Percentiles rank a stretch among this genome's conserved stretches.
phyloP scores from a whole-genome alignment of 768 basidiomycete species.

The Dioszegia hungarica region DNA sequence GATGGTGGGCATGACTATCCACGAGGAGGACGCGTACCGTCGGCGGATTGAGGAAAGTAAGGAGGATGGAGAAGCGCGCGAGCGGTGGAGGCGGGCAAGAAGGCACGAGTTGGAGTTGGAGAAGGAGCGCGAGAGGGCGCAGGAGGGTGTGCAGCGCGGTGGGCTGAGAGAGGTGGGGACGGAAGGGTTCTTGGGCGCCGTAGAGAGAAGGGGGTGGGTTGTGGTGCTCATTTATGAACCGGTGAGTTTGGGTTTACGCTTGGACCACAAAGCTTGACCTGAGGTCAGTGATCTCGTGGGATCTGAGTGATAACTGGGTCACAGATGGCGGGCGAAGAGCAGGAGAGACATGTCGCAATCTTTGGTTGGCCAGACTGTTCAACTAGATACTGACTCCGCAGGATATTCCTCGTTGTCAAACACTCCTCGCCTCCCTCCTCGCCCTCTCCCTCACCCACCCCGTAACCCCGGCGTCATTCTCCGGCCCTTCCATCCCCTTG shows the following conservation, averaged over 20 bases:
- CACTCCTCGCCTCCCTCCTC: constrained; percentile 25
- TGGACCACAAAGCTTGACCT: not conserved
- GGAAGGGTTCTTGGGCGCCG: constrained; percentile 36
- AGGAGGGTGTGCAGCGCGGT: constrained; percentile 9
- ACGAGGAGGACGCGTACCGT: constrained; percentile 1
- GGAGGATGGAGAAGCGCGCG: constrained; percentile 8
- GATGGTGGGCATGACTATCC: constrained; percentile 1
- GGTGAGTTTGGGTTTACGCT: constrained; percentile 19
- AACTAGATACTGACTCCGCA: constrained; percentile 8
- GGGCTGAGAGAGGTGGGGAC: constrained; percentile 39
- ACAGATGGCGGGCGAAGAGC: too few species aligned
- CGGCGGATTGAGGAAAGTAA: constrained; percentile 8
- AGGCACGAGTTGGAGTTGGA: constrained; percentile 19
- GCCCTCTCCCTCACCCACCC: constrained; percentile 30
- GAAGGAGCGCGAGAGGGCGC: constrained; percentile 2
- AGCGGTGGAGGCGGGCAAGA: constrained; percentile 4
- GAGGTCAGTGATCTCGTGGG: too few species aligned
- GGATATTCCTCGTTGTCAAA: constrained; percentile 38
- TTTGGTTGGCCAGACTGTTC: too few species aligned
- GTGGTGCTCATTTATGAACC: constrained; percentile 44
- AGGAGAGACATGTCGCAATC: too few species aligned
- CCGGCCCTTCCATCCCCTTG: constrained; percentile 8
- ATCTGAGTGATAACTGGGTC: too few species aligned
- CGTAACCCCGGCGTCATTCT: not conserved
- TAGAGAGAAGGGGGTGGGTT: constrained; percentile 44